Evolutionary conservation across 768 basidiomycete species (phyloP).

Genomic region (Suillus sp.): DNA sequence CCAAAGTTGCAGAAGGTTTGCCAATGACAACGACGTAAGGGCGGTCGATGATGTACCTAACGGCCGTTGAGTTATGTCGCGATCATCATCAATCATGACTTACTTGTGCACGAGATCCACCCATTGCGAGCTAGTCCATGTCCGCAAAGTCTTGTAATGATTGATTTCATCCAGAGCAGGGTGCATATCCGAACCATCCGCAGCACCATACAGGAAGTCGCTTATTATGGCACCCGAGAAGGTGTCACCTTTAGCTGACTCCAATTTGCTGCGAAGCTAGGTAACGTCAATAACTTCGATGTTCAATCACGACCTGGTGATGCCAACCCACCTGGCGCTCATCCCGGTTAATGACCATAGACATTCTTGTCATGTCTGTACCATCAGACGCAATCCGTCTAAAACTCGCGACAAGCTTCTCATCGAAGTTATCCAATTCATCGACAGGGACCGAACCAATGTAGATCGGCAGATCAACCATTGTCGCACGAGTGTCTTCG

Average conservation of each 20-base stretch:
- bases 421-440: slow-evolving; percentile 71
- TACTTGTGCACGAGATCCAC: slow-evolving; percentile 72
- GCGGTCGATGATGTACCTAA: slow-evolving; percentile 78
- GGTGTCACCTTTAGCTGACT: slow-evolving; percentile 79
- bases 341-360: slow-evolving; percentile 81
- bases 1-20: slow-evolving; percentile 84
- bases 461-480: slow-evolving; percentile 73
- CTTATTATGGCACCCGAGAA: slow-evolving; percentile 75
- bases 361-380: slow-evolving; percentile 90
- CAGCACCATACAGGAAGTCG: slow-evolving; percentile 85
- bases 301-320: background rate
- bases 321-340: slow-evolving; percentile 69
- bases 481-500: slow-evolving; percentile 72
- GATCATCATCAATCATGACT: slow-evolving; percentile 21
- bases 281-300: slow-evolving; percentile 11
- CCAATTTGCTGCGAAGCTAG: slow-evolving; percentile 81
- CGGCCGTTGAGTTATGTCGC: slow-evolving; percentile 6
- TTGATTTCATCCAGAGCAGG: slow-evolving; percentile 77
- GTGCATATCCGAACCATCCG: slow-evolving; percentile 78
- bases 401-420: slow-evolving; percentile 68
- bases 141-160: slow-evolving; percentile 63
- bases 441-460: slow-evolving; percentile 84
- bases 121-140: slow-evolving; percentile 82
- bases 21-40: slow-evolving; percentile 78
- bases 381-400: slow-evolving; percentile 69